Conservation (phyloP, 169 alveolate genomes). For the Plasmodium blacklocki region DNA sequence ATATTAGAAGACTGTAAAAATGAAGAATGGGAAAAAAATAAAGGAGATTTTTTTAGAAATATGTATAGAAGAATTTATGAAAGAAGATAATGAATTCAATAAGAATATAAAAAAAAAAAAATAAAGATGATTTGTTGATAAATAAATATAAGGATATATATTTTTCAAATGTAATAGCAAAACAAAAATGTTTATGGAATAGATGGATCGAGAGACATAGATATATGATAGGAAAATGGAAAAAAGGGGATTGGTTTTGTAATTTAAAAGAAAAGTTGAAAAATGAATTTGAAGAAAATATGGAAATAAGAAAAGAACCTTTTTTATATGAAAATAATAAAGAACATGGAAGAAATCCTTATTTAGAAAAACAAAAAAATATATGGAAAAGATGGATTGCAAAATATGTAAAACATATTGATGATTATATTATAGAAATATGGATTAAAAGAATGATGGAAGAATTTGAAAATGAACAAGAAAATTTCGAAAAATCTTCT, state of each 20-base stretch:
- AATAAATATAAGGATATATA: not conserved
- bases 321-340: not conserved
- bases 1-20: not conserved
- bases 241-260: not conserved
- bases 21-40: not conserved
- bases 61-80: not conserved
- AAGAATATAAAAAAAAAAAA: not conserved
- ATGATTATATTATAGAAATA: not conserved
- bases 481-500: not conserved
- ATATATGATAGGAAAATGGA: not conserved
- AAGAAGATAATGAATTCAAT: not conserved
- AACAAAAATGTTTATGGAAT: not conserved
- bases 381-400: not conserved
- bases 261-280: not conserved
- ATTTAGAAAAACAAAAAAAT: not conserved
- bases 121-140: not conserved
- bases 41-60: not conserved
- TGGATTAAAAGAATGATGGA: not conserved
- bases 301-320: not conserved
- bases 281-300: not conserved
- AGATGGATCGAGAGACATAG: not conserved
- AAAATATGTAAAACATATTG: not conserved
- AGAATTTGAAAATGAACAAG: not conserved
- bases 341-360: not conserved
- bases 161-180: not conserved